Base-by-base conservation (phyloP, 176 grass and related monocot species). In the Zizania latifolia region DNA sequence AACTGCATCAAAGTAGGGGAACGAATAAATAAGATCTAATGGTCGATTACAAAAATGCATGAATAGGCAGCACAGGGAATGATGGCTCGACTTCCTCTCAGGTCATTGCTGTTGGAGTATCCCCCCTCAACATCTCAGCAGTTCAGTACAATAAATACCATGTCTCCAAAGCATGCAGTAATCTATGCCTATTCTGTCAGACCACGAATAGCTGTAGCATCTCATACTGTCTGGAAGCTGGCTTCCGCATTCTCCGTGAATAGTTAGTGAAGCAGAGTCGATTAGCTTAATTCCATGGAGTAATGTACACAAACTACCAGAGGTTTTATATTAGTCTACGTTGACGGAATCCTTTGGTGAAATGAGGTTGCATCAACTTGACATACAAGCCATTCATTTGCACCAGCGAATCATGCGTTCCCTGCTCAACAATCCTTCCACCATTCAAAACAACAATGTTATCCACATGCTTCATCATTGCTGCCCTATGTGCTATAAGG, bases 381-480 rank as follows among this genome's bases (percentile, higher is more conserved):
- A 92, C 85, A 72, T 99, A 99, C 81, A 99, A 63, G 6, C 91
- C 95, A 24, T 94, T 99, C 89, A 79, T 84, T 69, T 94, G 86
- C 76, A 92, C 89, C 35, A 99, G 65, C 4, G 84, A 83, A 76
- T 99, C 95, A 53, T 99, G 91, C 4, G 84, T 88, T 17, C 95
- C 95, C 56, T 94, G 95, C 87, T 99, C 95, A 9, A 99, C 91
- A 27, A 99, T 94, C 84, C 84, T 94, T 66, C 91, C 91, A 39
- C 86, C 86, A 70, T 98, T 99, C 24, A 99, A 63, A 27, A 99
- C 95, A 3, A 99, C 95, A 30, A 99, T 90, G 70, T 86, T 90
- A 68, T 99, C 95, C 78, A 99, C 91, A 55, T 99, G 89, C 77
- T 88, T 99, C 95, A 99, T 94, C 95, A 99, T 99, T 0, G 89